Conservation (phyloP, 257 asterid species). For the Euphrasia confusa region DNA sequence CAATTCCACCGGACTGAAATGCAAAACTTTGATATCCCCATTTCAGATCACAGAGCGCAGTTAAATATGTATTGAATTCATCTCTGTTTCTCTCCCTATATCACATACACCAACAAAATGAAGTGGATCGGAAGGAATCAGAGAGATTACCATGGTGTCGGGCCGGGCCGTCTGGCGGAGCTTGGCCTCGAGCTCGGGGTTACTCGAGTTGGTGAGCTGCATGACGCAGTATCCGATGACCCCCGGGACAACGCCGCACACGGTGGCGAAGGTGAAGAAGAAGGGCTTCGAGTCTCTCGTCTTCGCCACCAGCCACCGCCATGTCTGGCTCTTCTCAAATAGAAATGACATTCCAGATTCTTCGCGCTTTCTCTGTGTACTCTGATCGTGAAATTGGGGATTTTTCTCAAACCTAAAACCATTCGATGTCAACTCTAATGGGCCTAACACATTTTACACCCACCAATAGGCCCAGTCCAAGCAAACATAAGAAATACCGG, state of each 20-base stretch:
- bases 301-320: conserved; percentile 85
- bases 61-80: background rate
- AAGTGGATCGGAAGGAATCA: background rate
- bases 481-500: no score
- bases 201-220: conserved; percentile 57
- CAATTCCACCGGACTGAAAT: background rate
- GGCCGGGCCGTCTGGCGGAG: conserved; percentile 81
- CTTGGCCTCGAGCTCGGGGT: conserved; percentile 78
- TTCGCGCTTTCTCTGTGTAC: background rate
- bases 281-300: conserved; percentile 84
- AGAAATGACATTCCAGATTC: conserved; percentile 46
- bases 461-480: conserved; percentile 1
- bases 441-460: background rate
- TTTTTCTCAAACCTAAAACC: background rate
- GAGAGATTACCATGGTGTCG: conserved; percentile 44
- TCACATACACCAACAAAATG: background rate
- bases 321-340: conserved; percentile 67
- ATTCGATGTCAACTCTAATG: background rate
- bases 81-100: no score
- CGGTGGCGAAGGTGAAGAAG: conserved; percentile 79
- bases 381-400: conserved; percentile 12
- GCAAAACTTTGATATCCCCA: background rate
- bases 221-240: conserved; percentile 71
- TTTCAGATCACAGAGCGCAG: conserved; percentile 1
- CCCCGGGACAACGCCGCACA: conserved; percentile 92